Evolutionary conservation across 1,284 basidiomycete species (phyloP).

Genomic region (Meira miltonrushii): DNA sequence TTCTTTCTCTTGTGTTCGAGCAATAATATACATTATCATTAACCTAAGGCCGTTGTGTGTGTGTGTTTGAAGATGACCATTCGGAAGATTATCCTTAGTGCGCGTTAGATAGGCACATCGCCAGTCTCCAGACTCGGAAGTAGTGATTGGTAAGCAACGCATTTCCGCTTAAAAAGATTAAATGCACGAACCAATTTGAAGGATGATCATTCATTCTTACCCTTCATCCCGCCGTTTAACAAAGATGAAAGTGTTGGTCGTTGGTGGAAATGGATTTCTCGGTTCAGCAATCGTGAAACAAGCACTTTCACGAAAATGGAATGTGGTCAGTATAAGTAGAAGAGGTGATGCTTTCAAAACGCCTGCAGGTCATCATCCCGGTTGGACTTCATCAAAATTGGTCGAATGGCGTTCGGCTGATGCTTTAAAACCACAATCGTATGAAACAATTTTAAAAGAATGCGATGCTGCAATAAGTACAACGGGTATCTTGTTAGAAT

Average conservation of each 20-base stretch:
- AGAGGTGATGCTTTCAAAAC: constrained; percentile 80
- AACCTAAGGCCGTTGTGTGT: too few species aligned
- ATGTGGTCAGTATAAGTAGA: constrained; percentile 76
- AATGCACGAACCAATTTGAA: background rate
- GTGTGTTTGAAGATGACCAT: too few species aligned
- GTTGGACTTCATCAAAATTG: constrained; percentile 63
- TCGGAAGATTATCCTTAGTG: too few species aligned
- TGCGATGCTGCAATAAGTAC: constrained; percentile 84
- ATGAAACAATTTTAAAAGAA: constrained; percentile 64
- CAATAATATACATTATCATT: too few species aligned
- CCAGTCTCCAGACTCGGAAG: too few species aligned
- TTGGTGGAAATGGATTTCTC: constrained; percentile 92
- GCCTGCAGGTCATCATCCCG: constrained; percentile 79
- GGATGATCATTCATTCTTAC: background rate
- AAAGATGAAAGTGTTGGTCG: constrained; percentile 57
- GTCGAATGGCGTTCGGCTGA: constrained; percentile 46
- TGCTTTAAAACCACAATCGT: constrained; percentile 71
- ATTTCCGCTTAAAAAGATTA: background rate
- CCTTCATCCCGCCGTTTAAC: too few species aligned
- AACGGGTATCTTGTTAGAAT: constrained; percentile 83
- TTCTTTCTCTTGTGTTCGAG: too few species aligned
- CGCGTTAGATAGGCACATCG: too few species aligned
- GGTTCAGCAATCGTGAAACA: constrained; percentile 86
- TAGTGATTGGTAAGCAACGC: background rate
- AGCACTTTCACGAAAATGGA: constrained; percentile 74